These are phyloP conservation scores for Hibiscus tridactylites DNA, from an alignment of 345 rosid species.

Conservation along the genomic window DNA sequence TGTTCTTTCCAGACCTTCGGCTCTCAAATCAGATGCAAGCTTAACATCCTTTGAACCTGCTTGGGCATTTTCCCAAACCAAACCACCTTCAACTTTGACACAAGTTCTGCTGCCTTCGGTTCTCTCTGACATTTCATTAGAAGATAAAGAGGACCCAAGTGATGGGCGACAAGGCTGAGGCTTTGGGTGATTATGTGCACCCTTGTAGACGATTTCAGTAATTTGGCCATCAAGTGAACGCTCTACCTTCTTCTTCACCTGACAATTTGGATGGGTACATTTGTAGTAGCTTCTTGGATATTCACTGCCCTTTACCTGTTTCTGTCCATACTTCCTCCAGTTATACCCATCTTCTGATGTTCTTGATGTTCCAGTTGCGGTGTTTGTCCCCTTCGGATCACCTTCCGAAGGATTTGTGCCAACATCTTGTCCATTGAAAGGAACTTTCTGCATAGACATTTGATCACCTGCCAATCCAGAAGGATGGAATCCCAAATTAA, in stretches of 20 bases:
- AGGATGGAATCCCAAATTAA: slow-evolving; percentile 21
- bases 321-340: slow-evolving; percentile 65
- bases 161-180: slow-evolving; percentile 39
- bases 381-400: slow-evolving; percentile 21
- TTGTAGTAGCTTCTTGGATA: slow-evolving; percentile 58
- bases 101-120: slow-evolving; percentile 21
- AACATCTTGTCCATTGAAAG: slow-evolving; percentile 14
- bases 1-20: slow-evolving; percentile 32
- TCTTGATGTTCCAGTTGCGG: slow-evolving; percentile 16
- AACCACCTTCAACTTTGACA: slow-evolving; percentile 27
- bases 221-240: slow-evolving; percentile 53
- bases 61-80: slow-evolving; percentile 26
- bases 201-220: slow-evolving; percentile 56
- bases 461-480: slow-evolving; percentile 17
- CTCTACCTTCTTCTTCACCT: slow-evolving; percentile 53
- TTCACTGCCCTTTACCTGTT: slow-evolving; percentile 58
- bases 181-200: slow-evolving; percentile 45
- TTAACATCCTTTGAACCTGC: slow-evolving; percentile 24
- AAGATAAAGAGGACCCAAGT: slow-evolving; percentile 25
- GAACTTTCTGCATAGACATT: slow-evolving; percentile 12
- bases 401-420: slow-evolving; percentile 13
- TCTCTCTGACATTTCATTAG: slow-evolving; percentile 27
- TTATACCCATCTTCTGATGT: slow-evolving; percentile 55
- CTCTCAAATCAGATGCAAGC: slow-evolving; percentile 25
- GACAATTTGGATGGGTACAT: slow-evolving; percentile 50